Evolutionary conservation across 2,329 filamentous ascomycete species (phyloP).

Genomic region (Colletotrichum liriopes): DNA sequence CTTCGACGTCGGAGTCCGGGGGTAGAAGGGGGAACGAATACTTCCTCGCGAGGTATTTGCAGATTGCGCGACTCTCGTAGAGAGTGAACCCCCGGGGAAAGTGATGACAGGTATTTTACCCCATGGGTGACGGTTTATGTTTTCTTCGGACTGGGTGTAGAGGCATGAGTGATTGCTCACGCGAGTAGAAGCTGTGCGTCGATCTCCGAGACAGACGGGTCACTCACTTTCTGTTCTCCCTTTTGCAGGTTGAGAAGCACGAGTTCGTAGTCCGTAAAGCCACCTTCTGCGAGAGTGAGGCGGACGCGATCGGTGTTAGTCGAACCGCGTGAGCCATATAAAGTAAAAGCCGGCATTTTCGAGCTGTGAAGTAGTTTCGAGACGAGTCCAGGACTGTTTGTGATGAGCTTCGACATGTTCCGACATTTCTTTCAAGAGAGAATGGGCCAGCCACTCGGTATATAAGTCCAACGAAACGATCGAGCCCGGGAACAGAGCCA

Average conservation of each 20-base stretch:
- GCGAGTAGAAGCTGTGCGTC: too few relatives aligned
- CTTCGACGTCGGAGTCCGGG: constrained; percentile 55
- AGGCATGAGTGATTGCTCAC: constrained; percentile 45
- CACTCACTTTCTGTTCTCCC: constrained; percentile 59
- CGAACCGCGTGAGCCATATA: constrained; percentile 58
- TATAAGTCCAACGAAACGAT: not conserved
- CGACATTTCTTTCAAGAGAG: too few relatives aligned
- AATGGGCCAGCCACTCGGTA: not conserved
- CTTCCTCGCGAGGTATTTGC: constrained; percentile 61
- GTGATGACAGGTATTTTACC: constrained; percentile 59
- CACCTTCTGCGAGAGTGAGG: constrained; percentile 59
- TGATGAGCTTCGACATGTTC: constrained; percentile 50
- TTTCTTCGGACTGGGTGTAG: constrained; percentile 52
- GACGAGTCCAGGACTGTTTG: constrained; percentile 45
- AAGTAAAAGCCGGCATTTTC: constrained; percentile 60
- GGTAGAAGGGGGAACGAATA: constrained; percentile 63
- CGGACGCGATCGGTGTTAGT: constrained; percentile 61
- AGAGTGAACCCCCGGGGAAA: constrained; percentile 60
- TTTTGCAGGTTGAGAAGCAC: constrained; percentile 56
- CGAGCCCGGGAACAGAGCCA: not conserved
- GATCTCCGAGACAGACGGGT: constrained; percentile 15
- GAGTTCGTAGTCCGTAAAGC: constrained; percentile 59
- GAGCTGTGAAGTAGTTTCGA: constrained; percentile 50
- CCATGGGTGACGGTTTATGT: constrained; percentile 58
- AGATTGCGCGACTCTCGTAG: constrained; percentile 64